A percentile compares a stretch with the other conserved stretches of the same genome.
Evolutionary conservation across 2,329 filamentous ascomycete genomes (phyloP).

Genomic region (Stemphylium vesicarium): DNA sequence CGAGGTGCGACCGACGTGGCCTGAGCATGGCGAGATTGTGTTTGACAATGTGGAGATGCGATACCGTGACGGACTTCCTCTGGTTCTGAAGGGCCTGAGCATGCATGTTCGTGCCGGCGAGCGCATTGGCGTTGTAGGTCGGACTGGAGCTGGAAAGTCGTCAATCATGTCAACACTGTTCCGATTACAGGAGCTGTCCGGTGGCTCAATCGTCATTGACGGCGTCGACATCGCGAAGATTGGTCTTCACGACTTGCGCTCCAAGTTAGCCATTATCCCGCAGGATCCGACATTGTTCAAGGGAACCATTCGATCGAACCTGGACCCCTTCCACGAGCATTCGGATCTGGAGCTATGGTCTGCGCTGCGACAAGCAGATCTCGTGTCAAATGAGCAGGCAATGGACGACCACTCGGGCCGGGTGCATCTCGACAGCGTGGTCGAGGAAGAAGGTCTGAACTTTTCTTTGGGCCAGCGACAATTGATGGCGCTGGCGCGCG

Average conservation of each 20-base stretch:
- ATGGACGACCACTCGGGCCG: slow-evolving; percentile 59
- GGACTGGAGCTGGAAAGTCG: slow-evolving; percentile 82
- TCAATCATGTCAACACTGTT: slow-evolving; percentile 85
- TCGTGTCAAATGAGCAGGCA: slow-evolving; percentile 61
- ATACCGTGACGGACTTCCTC: slow-evolving; percentile 57
- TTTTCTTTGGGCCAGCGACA: slow-evolving; percentile 79
- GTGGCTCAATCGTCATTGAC: slow-evolving; percentile 57
- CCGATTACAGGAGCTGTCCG: slow-evolving; percentile 64
- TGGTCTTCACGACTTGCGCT: slow-evolving; percentile 76
- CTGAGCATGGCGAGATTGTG: slow-evolving; percentile 75
- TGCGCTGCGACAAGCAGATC: slow-evolving; percentile 76
- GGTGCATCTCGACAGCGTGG: slow-evolving; percentile 81
- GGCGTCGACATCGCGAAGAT: slow-evolving; percentile 69
- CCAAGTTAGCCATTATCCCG: slow-evolving; percentile 79
- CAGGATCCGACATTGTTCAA: slow-evolving; percentile 85
- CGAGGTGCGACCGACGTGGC: slow-evolving; percentile 78
- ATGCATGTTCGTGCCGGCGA: slow-evolving; percentile 79
- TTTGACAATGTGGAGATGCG: slow-evolving; percentile 60
- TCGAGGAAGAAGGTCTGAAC: slow-evolving; percentile 95
- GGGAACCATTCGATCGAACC: slow-evolving; percentile 78
- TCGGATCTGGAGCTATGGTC: slow-evolving; percentile 79
- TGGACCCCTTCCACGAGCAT: slow-evolving; percentile 82
- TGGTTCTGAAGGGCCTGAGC: slow-evolving; percentile 56
- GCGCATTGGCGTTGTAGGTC: slow-evolving; percentile 80
- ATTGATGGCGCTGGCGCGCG: slow-evolving; percentile 90